Evolutionary conservation across 2,329 filamentous ascomycete species (phyloP).

Genomic region (Myriosclerotinia curreyana): DNA sequence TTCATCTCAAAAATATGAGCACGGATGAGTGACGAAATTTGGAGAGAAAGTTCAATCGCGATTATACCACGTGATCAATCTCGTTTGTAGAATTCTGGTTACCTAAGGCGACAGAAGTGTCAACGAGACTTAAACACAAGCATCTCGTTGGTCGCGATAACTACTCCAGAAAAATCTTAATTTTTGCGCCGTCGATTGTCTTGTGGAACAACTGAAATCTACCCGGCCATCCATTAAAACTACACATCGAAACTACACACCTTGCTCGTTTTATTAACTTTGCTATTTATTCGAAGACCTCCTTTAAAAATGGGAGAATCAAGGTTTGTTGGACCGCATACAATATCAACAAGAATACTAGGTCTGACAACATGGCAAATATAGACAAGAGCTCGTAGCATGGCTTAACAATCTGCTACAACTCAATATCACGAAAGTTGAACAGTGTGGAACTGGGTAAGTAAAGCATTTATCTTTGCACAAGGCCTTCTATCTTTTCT

Average conservation of each 20-base stretch:
- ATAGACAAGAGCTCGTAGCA: constrained; percentile 88
- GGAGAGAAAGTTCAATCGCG: not conserved
- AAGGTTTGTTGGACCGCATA: constrained; percentile 33
- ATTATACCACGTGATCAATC: not conserved
- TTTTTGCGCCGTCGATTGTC: not conserved
- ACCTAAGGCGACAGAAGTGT: constrained; percentile 20
- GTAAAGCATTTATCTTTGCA: constrained; percentile 42
- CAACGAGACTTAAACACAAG: constrained; percentile 18
- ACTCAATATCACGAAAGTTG: constrained; percentile 97
- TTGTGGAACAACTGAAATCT: not conserved
- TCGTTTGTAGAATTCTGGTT: constrained; percentile 16
- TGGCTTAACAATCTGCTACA: constrained; percentile 98
- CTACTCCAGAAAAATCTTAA: constrained; percentile 16
- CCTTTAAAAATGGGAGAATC: constrained; percentile 40
- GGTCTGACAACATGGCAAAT: constrained; percentile 28
- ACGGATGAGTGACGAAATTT: not conserved
- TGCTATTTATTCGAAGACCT: constrained; percentile 5
- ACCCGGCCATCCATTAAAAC: not conserved
- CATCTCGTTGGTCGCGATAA: constrained; percentile 19
- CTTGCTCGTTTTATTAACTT: not conserved
- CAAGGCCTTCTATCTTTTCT: constrained; percentile 25
- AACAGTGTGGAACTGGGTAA: constrained; percentile 98
- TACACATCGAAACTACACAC: too few relatives aligned
- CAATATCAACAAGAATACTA: constrained; percentile 17
- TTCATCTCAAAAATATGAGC: not conserved